Base-by-base conservation (phyloP, 2,329 filamentous ascomycete genomes). In the Aspergillus candidus region DNA sequence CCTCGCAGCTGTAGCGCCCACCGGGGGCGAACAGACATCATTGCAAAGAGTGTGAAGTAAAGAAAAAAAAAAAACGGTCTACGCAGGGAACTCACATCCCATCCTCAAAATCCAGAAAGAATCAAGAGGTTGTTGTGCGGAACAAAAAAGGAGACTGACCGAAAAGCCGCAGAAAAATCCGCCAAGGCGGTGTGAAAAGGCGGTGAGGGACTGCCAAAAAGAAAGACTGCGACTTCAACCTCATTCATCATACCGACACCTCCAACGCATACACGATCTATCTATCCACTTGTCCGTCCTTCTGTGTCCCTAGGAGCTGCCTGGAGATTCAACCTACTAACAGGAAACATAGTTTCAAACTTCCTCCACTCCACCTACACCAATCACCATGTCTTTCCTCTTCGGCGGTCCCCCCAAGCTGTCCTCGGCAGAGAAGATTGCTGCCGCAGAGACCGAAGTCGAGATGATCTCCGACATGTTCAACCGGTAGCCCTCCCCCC, bases 381-480 rank as follows among this genome's bases (percentile, higher is more conserved):
- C 44, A 48, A 30, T 52, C 66, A 77, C 57, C 43, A 86, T 86
- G 83, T 86, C 83, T 53, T 84, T 86, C 74, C 78, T 86, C 58
- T 84, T 84, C 65, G 80, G 84, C 65, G 74, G 73, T 46, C 76
- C 81, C 56, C 86, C 88, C 51, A 88, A 96, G 74, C 86, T 90
- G 67, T 86, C 88, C 53, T 95, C 90, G 62, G 90, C 88, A 70
- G 87, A 97, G 78, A 98, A 97, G 80, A 93, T 98, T 69, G 86
- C 88, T 61, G 87, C 88, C 61, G 90, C 94, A 60, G 91, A 98
- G 76, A 85, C 88, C 57, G 94, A 98, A 76, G 88, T 97, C 72
- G 93, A 96, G 73, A 90, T 97, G 77, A 83, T 96, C 58, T 88
- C 89, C 51, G 90, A 96, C 71, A 96, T 97, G 84, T 94, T 95